Base-by-base conservation (phyloP, 2,329 filamentous ascomycete species). In the Ramichloridium luteum region DNA sequence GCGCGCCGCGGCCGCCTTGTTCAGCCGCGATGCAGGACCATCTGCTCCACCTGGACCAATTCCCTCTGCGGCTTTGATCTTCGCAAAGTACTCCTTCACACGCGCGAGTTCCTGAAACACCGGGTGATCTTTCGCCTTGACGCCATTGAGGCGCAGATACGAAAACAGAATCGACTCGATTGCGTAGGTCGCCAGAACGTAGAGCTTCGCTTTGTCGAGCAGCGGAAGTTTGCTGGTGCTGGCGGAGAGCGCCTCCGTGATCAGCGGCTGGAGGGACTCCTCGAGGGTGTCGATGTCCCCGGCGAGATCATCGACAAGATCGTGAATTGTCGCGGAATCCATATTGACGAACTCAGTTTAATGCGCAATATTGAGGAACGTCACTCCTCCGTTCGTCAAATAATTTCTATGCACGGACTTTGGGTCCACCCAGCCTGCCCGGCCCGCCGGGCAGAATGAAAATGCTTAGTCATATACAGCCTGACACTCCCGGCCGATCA, bases 121-220 rank as follows among this genome's bases (percentile, higher is more conserved):
- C 16, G 82, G 71, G 53, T 96, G 88, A 31, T 80, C 69, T 55
- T 80, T 84, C n/a, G 81, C 77, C 50, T 93, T 72, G 16, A 77
- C 68, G 35, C 80, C 84, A 45, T 84, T 77, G 6, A 94, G 69
- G 39, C 77, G 76, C 13, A 98, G 65, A 40, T 80, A 78, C 31
- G 80, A 83, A 58, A 93, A 96, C 5, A 98, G 62, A 6, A 93
- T 64, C 1, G 86, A 92, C 51, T 96, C 88, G 41, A 98, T 77
- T 0, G 86, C 72, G 56, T 96, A 98, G 12, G 84, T 80, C 31
- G 78, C 68, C 13, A 93, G 67, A n/a, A 90, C 77, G 53, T 92
- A 84, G 37, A 94, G 74, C 61, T 96, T 94, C 5, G 90, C 85
- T 61, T 84, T 86, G 64, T 96, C 88, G 38, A 98, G 68, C n/a